Evolutionary conservation across 2,329 filamentous ascomycete genomes (phyloP).

Genomic region (Penicillium sp.): DNA sequence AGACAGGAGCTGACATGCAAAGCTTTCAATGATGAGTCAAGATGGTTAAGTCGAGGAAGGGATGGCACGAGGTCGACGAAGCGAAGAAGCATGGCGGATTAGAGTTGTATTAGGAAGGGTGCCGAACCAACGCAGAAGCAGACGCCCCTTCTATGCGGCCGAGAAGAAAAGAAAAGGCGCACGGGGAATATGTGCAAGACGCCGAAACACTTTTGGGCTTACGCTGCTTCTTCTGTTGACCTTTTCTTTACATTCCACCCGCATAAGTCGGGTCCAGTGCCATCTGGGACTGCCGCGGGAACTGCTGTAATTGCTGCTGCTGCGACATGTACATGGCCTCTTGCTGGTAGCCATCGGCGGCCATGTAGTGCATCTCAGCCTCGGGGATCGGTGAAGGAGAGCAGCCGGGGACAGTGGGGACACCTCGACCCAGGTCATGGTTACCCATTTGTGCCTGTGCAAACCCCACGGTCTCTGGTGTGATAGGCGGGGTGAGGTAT

Average conservation of each 20-base stretch:
- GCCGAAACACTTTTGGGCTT: constrained; percentile 16
- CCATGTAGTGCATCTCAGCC: constrained; percentile 35
- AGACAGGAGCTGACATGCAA: constrained; percentile 22
- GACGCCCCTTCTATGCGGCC: constrained; percentile 17
- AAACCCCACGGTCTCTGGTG: constrained; percentile 44
- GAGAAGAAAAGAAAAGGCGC: constrained; percentile 8
- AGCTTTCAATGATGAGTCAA: constrained; percentile 10
- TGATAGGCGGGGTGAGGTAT: constrained; percentile 48
- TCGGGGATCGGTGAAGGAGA: constrained; percentile 38
- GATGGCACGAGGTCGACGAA: constrained; percentile 18
- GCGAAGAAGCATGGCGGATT: constrained; percentile 14
- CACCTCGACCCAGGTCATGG: constrained; percentile 30
- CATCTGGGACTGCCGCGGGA: constrained; percentile 30
- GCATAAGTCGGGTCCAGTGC: constrained; percentile 33
- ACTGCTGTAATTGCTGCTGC: constrained; percentile 29
- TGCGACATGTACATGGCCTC: constrained; percentile 33
- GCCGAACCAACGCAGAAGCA: constrained; percentile 14
- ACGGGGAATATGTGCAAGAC: constrained; percentile 21
- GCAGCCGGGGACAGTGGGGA: constrained; percentile 27
- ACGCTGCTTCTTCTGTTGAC: constrained; percentile 12
- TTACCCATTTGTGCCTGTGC: constrained; percentile 29
- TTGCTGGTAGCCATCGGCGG: constrained; percentile 34
- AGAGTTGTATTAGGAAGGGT: constrained; percentile 11
- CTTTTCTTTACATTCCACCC: constrained; percentile 18
- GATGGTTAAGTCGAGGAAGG: constrained; percentile 8